Conservation (phyloP, 73 alveolate genomes). For the Strombidium stylifer region DNA sequence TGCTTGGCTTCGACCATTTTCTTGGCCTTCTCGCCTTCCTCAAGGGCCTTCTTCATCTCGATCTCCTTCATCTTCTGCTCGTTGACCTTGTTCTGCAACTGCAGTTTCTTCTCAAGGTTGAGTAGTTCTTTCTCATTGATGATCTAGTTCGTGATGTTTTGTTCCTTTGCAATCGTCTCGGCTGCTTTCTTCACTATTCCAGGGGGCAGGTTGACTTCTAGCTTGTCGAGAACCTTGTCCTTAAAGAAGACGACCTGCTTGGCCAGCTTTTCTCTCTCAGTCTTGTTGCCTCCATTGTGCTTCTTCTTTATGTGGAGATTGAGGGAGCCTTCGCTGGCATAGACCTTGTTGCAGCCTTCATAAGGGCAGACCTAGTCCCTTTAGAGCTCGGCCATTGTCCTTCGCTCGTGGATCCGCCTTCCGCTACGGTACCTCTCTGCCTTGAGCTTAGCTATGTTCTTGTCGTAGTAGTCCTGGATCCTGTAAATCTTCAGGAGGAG, state of each 20-base stretch:
- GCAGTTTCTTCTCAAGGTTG: constrained; percentile 7
- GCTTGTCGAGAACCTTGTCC: constrained; percentile 1
- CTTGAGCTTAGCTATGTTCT: constrained; percentile 10
- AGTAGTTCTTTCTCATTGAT: not conserved
- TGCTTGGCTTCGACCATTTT: not conserved
- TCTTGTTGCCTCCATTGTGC: constrained; percentile 84
- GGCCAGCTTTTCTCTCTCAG: constrained; percentile 85
- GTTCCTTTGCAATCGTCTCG: not conserved
- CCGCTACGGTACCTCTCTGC: constrained; percentile 31
- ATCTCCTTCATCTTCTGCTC: constrained; percentile 7
- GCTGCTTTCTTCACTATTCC: constrained; percentile 47
- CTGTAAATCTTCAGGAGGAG: constrained; percentile 9
- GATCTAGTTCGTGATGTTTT: not conserved
- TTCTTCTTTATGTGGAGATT: constrained; percentile 78
- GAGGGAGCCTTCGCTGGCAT: constrained; percentile 80
- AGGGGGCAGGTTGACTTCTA: constrained; percentile 47
- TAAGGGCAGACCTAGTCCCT: constrained; percentile 70
- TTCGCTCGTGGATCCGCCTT: constrained; percentile 70
- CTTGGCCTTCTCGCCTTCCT: not conserved
- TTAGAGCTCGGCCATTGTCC: constrained; percentile 67
- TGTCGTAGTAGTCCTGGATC: constrained; percentile 28
- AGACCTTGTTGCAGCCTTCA: constrained; percentile 65
- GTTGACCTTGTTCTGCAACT: not conserved
- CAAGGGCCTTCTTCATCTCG: constrained; percentile 8
- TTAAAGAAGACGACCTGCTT: constrained; percentile 27